Evolutionary conservation across 306 rosid genomes (phyloP).

Genomic region (Vigna unguiculata): DNA sequence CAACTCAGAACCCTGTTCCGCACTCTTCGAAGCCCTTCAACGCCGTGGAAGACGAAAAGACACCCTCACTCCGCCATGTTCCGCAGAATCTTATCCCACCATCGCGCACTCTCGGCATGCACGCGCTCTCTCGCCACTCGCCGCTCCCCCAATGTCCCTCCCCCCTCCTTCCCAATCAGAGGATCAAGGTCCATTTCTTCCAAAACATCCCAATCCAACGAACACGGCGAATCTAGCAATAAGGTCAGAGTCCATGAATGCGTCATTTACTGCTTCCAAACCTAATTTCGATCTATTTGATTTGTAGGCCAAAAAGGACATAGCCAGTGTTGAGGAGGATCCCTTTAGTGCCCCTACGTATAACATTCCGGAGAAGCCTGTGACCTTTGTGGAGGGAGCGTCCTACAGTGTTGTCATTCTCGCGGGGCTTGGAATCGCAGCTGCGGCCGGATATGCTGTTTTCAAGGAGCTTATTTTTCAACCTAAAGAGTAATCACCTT

Average conservation of each 20-base stretch:
- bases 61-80: not conserved
- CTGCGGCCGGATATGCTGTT: constrained; percentile 90
- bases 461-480: constrained; percentile 93
- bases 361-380: constrained; percentile 93
- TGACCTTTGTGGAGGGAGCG: constrained; percentile 85
- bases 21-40: not conserved
- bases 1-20: not conserved
- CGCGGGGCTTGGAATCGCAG: constrained; percentile 85
- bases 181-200: constrained; percentile 8
- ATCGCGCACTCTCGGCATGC: not conserved
- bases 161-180: not conserved
- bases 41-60: not conserved
- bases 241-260: not conserved
- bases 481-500: constrained; percentile 83
- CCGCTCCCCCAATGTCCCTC: not conserved
- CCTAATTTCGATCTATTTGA: not conserved
- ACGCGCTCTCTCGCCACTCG: not conserved
- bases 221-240: not conserved
- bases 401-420: constrained; percentile 84
- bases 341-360: constrained; percentile 89
- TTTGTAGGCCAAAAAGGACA: constrained; percentile 77
- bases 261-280: not conserved
- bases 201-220: not conserved
- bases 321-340: constrained; percentile 84
- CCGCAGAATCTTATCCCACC: not conserved